A percentile compares a stretch with the other conserved stretches of the same genome.
phyloP scores from a whole-genome alignment of 441 rosid genomes.

The Populus trichocarpa region DNA sequence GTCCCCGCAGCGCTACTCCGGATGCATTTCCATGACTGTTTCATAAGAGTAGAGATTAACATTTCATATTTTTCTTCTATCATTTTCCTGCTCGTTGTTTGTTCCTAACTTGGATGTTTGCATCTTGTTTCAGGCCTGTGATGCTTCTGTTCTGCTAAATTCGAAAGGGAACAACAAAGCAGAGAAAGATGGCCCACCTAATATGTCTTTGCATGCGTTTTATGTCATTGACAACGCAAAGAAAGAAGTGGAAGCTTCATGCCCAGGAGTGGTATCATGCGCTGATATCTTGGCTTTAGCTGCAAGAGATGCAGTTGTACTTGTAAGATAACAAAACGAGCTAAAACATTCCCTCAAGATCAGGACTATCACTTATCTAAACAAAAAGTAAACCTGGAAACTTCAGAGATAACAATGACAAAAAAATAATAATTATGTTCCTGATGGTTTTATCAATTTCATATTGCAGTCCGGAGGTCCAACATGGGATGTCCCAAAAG shows the following conservation, averaged over 20 bases:
- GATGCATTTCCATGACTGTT: slow-evolving; percentile 81
- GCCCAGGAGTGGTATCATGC: slow-evolving; percentile 76
- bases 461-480: slow-evolving; percentile 56
- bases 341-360: background rate
- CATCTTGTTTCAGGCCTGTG: slow-evolving; percentile 53
- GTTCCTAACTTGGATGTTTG: background rate
- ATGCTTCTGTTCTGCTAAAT: slow-evolving; percentile 62
- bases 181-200: slow-evolving; percentile 45
- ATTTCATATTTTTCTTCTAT: background rate
- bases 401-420: background rate
- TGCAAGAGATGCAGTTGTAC: slow-evolving; percentile 61
- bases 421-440: background rate
- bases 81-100: background rate
- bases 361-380: background rate
- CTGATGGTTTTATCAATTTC: background rate
- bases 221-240: slow-evolving; percentile 58
- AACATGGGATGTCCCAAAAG: slow-evolving; percentile 52
- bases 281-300: slow-evolving; percentile 71
- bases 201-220: slow-evolving; percentile 50
- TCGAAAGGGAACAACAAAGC: slow-evolving; percentile 44
- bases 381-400: background rate
- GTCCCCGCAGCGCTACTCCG: slow-evolving; percentile 60
- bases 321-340: slow-evolving; percentile 32
- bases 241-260: slow-evolving; percentile 45
- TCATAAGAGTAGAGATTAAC: slow-evolving; percentile 48